Evolutionary conservation across 805 yeast genomes (phyloP).

Genomic region (Ogataea kodamae): DNA sequence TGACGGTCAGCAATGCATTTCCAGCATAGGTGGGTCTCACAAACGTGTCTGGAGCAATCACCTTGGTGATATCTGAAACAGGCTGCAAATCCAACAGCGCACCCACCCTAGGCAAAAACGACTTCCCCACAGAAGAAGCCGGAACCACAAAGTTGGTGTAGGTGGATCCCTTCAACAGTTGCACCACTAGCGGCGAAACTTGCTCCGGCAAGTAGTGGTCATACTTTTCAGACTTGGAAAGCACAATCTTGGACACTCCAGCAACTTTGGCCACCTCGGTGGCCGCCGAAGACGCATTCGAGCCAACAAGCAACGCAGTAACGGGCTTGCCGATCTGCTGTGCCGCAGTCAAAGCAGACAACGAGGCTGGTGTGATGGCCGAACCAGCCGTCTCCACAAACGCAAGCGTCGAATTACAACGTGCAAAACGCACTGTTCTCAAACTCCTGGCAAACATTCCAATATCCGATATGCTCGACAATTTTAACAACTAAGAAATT

Average conservation of each 20-base stretch:
- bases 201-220: slow-evolving; percentile 78
- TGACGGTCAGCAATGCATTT: slow-evolving; percentile 81
- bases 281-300: slow-evolving; percentile 50
- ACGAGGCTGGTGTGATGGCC: slow-evolving; percentile 59
- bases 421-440: too few species aligned
- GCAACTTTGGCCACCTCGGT: slow-evolving; percentile 48
- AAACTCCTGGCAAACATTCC: too few species aligned
- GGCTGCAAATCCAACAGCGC: slow-evolving; percentile 87
- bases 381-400: slow-evolving; percentile 63
- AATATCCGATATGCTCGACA: too few species aligned
- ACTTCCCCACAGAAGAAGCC: slow-evolving; percentile 86
- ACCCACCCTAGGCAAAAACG: slow-evolving; percentile 79
- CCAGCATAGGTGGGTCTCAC: slow-evolving; percentile 96
- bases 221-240: slow-evolving; percentile 56
- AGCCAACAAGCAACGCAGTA: slow-evolving; percentile 74
- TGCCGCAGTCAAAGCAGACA: slow-evolving; percentile 78
- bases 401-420: slow-evolving; percentile 70
- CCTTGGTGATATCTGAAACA: slow-evolving; percentile 71
- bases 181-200: slow-evolving; percentile 62
- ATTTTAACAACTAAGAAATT: too few species aligned
- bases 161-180: slow-evolving; percentile 41
- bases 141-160: slow-evolving; percentile 74
- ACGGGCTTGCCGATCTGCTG: slow-evolving; percentile 69
- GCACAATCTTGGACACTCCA: slow-evolving; percentile 52
- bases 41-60: slow-evolving; percentile 66